Conservation (phyloP, 192 early-diverging fungal genomes). For the Backusella psychrophila region DNA sequence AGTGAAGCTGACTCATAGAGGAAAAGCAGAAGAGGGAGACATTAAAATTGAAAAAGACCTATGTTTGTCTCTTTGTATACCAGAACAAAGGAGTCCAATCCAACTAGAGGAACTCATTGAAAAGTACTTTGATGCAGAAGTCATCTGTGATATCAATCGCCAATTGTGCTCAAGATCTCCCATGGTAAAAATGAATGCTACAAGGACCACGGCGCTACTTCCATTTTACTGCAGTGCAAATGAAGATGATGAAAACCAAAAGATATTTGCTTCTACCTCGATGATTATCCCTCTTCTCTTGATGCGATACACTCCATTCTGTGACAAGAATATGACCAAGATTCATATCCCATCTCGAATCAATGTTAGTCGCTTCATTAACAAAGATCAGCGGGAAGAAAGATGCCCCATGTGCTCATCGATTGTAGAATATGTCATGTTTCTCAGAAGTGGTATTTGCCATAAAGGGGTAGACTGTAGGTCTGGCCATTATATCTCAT, state of each 20-base stretch:
- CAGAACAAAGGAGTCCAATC: slow-evolving; percentile 23
- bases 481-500: slow-evolving; percentile 37
- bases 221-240: slow-evolving; percentile 68
- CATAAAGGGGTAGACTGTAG: slow-evolving; percentile 21
- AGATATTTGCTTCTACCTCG: slow-evolving; percentile 48
- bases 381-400: slow-evolving; percentile 41
- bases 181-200: slow-evolving; percentile 55
- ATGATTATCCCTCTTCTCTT: slow-evolving; percentile 66
- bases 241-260: slow-evolving; percentile 40
- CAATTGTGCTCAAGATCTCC: slow-evolving; percentile 5
- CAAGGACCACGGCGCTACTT: slow-evolving; percentile 62
- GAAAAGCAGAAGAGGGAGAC: slow-evolving; percentile 53
- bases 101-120: slow-evolving; percentile 53
- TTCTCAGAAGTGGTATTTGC: slow-evolving; percentile 25
- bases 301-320: slow-evolving; percentile 57
- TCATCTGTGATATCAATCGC: slow-evolving; percentile 47
- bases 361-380: slow-evolving; percentile 43
- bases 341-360: slow-evolving; percentile 47
- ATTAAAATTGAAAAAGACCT: slow-evolving; percentile 62
- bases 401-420: slow-evolving; percentile 19
- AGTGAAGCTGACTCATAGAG: slow-evolving; percentile 62
- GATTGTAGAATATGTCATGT: slow-evolving; percentile 12
- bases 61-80: slow-evolving; percentile 32
- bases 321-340: slow-evolving; percentile 33
- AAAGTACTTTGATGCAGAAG: slow-evolving; percentile 63